Evolutionary conservation across 2,329 filamentous ascomycete genomes (phyloP), one percentile per base, ranked within the genome.

Genomic region (Sclerotiophoma versabilis): DNA sequence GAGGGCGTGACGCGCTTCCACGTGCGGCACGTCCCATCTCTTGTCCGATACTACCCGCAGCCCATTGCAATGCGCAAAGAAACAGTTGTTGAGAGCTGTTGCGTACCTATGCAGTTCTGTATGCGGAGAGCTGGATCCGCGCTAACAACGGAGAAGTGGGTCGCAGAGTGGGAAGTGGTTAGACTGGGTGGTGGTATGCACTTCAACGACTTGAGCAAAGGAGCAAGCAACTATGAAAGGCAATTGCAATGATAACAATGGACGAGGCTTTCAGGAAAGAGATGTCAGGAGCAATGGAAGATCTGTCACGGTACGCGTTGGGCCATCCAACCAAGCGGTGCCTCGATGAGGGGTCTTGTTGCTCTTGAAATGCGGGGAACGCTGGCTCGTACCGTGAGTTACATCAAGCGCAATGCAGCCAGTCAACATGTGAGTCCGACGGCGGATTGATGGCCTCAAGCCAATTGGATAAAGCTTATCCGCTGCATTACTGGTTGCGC

Each of bases 301-400:
- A 22, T 30, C 41, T 26, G 48, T 33, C 44, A 44, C 27, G 49
- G 39, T 43, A 54, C 42, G 54, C 46, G 53, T 57, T 41, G 48
- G 49, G 52, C 46, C 49, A 46, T 54, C 57, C 55, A 62, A 51
- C 61, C 51, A 58, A 37, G 59, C 54, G 51, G 57, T 58, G 51
- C 58, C 63, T 63, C 51, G 38, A 59, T 54, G 63, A 66, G 64
- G 64, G 64, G 64, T 60, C 54, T 43, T 41, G 54, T 41, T 57
- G 54, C 57, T 48, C 27, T 58, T 64, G 60, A 61, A 64, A 63
- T 64, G 64, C 64, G 64, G 65, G 50, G 55, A 62, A 54, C 58
- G 56, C 58, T 65, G 57, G 55, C 59, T 45, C 44, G 44, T 48
- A 54, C 30, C 50, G 43, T 43, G 30, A 32, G 46, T 36, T 53